Evolutionary conservation across 2,329 filamentous ascomycete species (phyloP).

Genomic region (Aspergillus versicolor): DNA sequence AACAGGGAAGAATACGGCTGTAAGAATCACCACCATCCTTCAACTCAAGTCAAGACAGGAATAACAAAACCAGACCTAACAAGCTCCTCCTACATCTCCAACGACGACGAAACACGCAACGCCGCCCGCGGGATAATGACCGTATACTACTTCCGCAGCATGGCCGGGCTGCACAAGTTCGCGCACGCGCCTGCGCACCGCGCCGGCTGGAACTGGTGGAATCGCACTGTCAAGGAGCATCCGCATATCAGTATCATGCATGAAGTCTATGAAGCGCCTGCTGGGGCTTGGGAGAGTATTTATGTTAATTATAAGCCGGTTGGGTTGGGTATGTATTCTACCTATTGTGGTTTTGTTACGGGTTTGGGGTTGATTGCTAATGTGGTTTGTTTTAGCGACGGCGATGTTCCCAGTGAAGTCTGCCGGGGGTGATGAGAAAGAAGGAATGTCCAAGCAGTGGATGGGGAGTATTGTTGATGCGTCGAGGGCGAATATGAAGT

Average conservation of each 20-base stretch:
- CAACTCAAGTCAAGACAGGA: no score
- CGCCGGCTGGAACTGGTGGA: slow-evolving; percentile 8
- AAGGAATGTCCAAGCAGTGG: not conserved
- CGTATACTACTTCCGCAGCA: slow-evolving; percentile 1
- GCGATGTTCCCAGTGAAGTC: not conserved
- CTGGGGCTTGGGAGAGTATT: slow-evolving; percentile 4
- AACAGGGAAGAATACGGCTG: slow-evolving; percentile 5
- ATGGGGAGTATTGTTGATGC: not conserved
- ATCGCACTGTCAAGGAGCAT: not conserved
- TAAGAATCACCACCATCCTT: no score
- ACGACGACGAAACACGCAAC: not conserved
- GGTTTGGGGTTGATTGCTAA: no score
- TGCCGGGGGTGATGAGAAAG: no score
- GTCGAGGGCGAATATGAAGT: slow-evolving; percentile 3
- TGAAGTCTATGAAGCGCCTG: slow-evolving; percentile 4
- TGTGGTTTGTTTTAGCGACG: no score
- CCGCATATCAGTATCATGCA: slow-evolving; percentile 6
- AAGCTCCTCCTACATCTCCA: slow-evolving; percentile 1
- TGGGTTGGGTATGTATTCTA: not conserved
- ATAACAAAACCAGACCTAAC: not conserved
- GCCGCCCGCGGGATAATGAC: not conserved
- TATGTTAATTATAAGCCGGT: slow-evolving; percentile 3
- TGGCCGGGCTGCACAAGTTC: slow-evolving; percentile 3
- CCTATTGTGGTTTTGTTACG: no score
- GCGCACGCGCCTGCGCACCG: slow-evolving; percentile 2